Conservation (phyloP, 306 rosid genomes). For the Benincasa hispida region DNA sequence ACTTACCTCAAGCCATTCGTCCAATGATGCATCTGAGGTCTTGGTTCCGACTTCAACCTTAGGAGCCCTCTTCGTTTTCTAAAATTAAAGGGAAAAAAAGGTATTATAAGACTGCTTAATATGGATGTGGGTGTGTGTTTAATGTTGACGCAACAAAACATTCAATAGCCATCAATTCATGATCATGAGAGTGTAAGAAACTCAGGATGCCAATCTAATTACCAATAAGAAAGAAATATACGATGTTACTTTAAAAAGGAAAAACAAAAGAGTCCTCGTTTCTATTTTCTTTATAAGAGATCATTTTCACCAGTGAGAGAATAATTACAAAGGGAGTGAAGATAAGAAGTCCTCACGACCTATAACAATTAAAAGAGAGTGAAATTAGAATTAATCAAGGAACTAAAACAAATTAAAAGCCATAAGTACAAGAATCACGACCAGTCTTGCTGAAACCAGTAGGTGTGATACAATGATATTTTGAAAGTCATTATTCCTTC, state of each 20-base stretch:
- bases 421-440: background rate
- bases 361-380: background rate
- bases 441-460: background rate
- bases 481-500: background rate
- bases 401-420: background rate
- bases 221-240: background rate
- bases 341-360: background rate
- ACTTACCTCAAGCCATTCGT: constrained; percentile 90
- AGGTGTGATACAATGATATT: background rate
- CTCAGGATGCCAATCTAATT: background rate
- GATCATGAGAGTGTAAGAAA: background rate
- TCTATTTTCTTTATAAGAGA: background rate
- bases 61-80: constrained; percentile 90
- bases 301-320: background rate
- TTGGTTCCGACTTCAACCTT: constrained; percentile 94
- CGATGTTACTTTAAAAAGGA: background rate
- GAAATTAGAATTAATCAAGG: background rate
- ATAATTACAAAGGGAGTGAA: background rate
- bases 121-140: background rate
- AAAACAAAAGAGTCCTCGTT: background rate
- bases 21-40: constrained; percentile 65
- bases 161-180: background rate
- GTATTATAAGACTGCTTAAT: background rate
- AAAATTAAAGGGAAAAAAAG: background rate
- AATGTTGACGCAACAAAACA: background rate